Base-by-base conservation (phyloP, 2,329 filamentous ascomycete species). In the Pseudogymnoascus sp. region DNA sequence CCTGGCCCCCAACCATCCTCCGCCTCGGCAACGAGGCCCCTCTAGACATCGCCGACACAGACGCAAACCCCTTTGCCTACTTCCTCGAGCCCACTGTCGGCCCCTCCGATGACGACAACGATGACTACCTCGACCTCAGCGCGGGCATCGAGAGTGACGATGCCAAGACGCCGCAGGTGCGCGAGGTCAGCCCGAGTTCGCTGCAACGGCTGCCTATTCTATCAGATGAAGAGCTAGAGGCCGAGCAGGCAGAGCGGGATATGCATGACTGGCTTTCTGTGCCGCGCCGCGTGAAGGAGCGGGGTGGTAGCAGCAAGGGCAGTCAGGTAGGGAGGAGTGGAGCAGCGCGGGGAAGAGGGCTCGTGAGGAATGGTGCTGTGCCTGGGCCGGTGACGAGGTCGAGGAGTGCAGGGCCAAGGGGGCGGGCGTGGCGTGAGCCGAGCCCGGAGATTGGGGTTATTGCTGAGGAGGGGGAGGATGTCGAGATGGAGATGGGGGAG, bases 1-100 rank as follows among this genome's bases (percentile, higher is more conserved):
- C 71, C 4, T 73, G 71, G 71, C 71, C 71, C 21, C 71, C 71
- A 38, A 73, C 71, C 12, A 69, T 73, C 13, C 51, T 73, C 9
- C 69, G 66, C 31, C 41, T 73, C 35, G 51, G 59, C 17, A 17
- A 35, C 15, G 27, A 62, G 4, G 25, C 39, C 8, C 4, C 9
- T 38, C 13, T 17, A 7, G n/a, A 58, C 5, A 55, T 64, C 8
- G 64, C 67, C n/a, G 51, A 59, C 2, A 72, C 73, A 31, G 71
- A 73, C 44, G 69, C 69, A 8, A 67, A 73, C 62, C 71, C 71
- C 3, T 71, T 73, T 44, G 67, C 71, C 6, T 73, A 69, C 66
- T 73, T 73, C 62, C 71, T 73, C 48, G 38, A 27, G 13, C 33
- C 59, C 2, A 69, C 69, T 4, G 65, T 68, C 0, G 68, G 69